Percentiles rank a stretch among this genome's conserved stretches.
Evolutionary conservation across 2,329 filamentous ascomycete genomes (phyloP).

Genomic region (Fusarium xyrophilum): DNA sequence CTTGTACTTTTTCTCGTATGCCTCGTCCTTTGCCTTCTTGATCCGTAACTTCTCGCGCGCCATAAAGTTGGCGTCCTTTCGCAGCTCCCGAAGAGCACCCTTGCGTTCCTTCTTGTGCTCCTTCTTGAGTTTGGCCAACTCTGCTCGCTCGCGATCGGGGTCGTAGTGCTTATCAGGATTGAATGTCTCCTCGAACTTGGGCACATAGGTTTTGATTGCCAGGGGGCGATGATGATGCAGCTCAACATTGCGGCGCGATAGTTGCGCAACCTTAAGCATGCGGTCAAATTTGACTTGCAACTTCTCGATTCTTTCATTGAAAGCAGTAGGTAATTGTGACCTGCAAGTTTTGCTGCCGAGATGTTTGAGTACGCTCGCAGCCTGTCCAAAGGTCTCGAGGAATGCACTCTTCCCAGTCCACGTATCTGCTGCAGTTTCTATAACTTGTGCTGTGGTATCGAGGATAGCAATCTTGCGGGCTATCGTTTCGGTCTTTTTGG

Average conservation of each 20-base stretch:
- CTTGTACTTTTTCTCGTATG: slow-evolving; percentile 97
- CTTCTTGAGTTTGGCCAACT: slow-evolving; percentile 80
- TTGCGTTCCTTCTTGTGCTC: slow-evolving; percentile 97
- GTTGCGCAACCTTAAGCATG: slow-evolving; percentile 66
- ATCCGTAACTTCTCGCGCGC: slow-evolving; percentile 86
- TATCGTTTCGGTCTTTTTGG: slow-evolving; percentile 45
- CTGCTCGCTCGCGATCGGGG: slow-evolving; percentile 86
- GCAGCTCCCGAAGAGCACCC: slow-evolving; percentile 89
- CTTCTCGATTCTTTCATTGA: slow-evolving; percentile 53
- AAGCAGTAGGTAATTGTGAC: slow-evolving; percentile 55
- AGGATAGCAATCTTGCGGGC: slow-evolving; percentile 65
- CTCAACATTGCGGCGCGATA: slow-evolving; percentile 77
- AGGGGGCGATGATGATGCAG: slow-evolving; percentile 89
- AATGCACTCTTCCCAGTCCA: slow-evolving; percentile 80
- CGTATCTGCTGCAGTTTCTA: slow-evolving; percentile 71
- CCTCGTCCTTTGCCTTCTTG: slow-evolving; percentile 92
- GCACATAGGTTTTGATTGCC: slow-evolving; percentile 85
- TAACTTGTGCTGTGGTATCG: slow-evolving; percentile 67
- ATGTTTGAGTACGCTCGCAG: slow-evolving; percentile 64
- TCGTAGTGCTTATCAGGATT: slow-evolving; percentile 98
- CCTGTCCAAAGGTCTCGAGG: slow-evolving; percentile 77
- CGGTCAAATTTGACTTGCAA: slow-evolving; percentile 56
- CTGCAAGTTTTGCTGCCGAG: slow-evolving; percentile 62
- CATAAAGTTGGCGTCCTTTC: slow-evolving; percentile 95
- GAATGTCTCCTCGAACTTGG: slow-evolving; percentile 95